Evolutionary conservation across 202 grass and related monocot genomes (phyloP).

Genomic region (Panicum hallii): DNA sequence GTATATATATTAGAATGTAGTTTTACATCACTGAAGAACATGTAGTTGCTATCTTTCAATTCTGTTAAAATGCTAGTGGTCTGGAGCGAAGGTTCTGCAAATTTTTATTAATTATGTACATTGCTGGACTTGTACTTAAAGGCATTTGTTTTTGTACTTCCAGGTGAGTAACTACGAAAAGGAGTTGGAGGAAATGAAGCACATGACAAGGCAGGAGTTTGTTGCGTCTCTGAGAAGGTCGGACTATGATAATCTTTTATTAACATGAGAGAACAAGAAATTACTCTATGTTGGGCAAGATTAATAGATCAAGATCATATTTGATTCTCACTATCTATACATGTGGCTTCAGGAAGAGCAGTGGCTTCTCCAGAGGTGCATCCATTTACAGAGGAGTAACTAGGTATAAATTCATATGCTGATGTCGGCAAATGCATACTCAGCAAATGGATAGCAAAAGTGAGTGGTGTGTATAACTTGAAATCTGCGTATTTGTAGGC

Average conservation of each 20-base stretch:
- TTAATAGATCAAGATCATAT: not conserved
- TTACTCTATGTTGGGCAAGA: not conserved
- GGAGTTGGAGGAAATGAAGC: slow-evolving; percentile 97
- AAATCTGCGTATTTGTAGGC: slow-evolving; percentile 49
- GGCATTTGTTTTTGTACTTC: slow-evolving; percentile 37
- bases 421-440: not conserved
- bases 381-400: slow-evolving; percentile 95
- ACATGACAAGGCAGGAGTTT: slow-evolving; percentile 98
- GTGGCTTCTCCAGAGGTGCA: slow-evolving; percentile 97
- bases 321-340: not conserved
- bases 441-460: not conserved
- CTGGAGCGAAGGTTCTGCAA: not conserved
- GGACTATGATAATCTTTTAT: not conserved
- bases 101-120: not conserved
- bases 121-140: slow-evolving; percentile 45
- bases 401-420: slow-evolving; percentile 48
- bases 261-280: not conserved
- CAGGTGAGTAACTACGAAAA: slow-evolving; percentile 92
- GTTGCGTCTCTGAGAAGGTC: slow-evolving; percentile 94
- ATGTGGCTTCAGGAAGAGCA: slow-evolving; percentile 76
- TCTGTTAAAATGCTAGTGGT: not conserved
- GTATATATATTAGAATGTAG: not conserved
- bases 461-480: slow-evolving; percentile 26
- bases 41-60: not conserved
- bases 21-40: not conserved